Conservation (phyloP, 805 yeast species). For the Zygotorulaspora danielsina region DNA sequence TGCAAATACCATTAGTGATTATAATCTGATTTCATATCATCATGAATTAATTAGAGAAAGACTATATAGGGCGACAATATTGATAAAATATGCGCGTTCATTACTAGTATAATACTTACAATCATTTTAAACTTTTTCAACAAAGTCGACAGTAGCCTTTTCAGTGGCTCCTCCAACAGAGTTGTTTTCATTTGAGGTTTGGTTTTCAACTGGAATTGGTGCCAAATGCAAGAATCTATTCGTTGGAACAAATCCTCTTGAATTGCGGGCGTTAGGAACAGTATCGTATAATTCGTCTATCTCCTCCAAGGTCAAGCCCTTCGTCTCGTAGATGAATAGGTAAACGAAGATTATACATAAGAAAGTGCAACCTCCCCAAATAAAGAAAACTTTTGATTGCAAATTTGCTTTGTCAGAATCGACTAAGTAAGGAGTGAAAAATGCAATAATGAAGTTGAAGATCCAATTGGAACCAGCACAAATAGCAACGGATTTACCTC, state of each 20-base stretch:
- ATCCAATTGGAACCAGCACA: slow-evolving; percentile 62
- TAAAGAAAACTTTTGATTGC: slow-evolving; percentile 59
- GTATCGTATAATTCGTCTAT: slow-evolving; percentile 54
- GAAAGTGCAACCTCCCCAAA: slow-evolving; percentile 64
- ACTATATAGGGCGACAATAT: too few species aligned
- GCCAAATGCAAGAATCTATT: slow-evolving; percentile 1
- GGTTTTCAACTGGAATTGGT: slow-evolving; percentile 7
- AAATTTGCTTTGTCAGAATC: slow-evolving; percentile 58
- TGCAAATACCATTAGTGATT: not conserved
- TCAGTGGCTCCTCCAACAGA: slow-evolving; percentile 8
- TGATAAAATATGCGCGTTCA: too few species aligned
- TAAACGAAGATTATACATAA: slow-evolving; percentile 52
- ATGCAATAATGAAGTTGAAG: slow-evolving; percentile 65
- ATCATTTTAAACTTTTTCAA: slow-evolving; percentile 17
- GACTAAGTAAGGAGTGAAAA: slow-evolving; percentile 73
- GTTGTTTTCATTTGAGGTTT: slow-evolving; percentile 6
- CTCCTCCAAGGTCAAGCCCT: slow-evolving; percentile 77
- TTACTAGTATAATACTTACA: too few species aligned
- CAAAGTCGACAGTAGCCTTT: slow-evolving; percentile 15
- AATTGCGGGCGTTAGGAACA: slow-evolving; percentile 16
- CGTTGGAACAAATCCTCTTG: slow-evolving; percentile 17
- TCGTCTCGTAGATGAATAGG: slow-evolving; percentile 71
- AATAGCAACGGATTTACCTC: slow-evolving; percentile 54
- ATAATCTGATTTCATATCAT: not conserved
- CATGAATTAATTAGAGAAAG: not conserved